Conservation (phyloP, 192 early-diverging fungal species). For the Umbelopsis sp. region DNA sequence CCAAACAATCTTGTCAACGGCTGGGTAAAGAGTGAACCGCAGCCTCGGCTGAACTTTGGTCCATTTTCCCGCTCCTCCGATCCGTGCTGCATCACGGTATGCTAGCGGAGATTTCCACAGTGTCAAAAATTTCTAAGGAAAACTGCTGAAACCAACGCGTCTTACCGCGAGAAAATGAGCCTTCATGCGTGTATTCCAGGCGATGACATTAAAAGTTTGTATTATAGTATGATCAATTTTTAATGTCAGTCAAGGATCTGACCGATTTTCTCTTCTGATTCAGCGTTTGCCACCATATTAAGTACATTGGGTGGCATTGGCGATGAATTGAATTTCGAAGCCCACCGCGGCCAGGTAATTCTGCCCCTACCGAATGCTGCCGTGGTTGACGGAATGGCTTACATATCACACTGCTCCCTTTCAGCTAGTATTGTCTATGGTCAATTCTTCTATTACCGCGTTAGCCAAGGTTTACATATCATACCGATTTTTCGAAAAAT, state of each 20-base stretch:
- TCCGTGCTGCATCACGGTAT: too few relatives aligned
- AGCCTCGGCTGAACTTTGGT: too few relatives aligned
- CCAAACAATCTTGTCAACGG: too few relatives aligned
- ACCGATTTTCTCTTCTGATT: neutral
- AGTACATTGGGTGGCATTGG: conserved; percentile 6
- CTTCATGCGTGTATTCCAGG: conserved; percentile 2
- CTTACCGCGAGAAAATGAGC: neutral
- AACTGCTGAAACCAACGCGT: neutral
- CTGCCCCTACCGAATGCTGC: neutral
- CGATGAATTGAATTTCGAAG: conserved; percentile 23
- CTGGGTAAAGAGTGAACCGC: too few relatives aligned
- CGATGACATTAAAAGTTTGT: conserved; percentile 2
- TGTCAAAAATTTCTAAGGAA: too few relatives aligned
- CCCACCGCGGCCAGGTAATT: conserved; percentile 20
- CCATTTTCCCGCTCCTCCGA: too few relatives aligned
- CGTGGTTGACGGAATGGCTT: neutral
- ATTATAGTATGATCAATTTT: neutral
- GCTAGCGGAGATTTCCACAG: too few relatives aligned
- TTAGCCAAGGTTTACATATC: conserved; percentile 7
- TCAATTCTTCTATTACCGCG: conserved; percentile 1
- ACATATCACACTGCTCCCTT: neutral
- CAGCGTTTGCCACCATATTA: neutral
- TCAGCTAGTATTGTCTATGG: neutral
- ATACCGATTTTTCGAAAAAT: neutral
- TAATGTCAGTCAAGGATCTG: neutral